These are phyloP conservation scores for Brettanomyces bruxellensis DNA, from an alignment of 805 yeast genomes.

Conservation along the genomic window DNA sequence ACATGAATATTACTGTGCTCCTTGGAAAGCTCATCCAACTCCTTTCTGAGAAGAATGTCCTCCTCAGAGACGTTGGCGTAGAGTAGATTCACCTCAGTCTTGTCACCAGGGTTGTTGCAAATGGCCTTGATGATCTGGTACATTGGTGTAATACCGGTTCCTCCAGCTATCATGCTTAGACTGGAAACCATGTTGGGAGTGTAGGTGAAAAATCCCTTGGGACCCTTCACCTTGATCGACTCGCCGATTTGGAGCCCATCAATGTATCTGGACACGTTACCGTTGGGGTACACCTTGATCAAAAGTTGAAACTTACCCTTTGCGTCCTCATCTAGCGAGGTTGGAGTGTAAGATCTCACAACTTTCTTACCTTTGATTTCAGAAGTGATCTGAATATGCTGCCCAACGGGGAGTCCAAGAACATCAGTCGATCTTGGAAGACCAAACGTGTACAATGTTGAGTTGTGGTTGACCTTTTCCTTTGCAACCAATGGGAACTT, in stretches of 20 bases:
- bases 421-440: conserved; percentile 66
- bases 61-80: conserved; percentile 76
- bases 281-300: conserved; percentile 78
- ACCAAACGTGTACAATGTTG: conserved; percentile 76
- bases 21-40: conserved; percentile 58
- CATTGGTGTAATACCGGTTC: conserved; percentile 96
- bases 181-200: conserved; percentile 65
- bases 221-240: conserved; percentile 71
- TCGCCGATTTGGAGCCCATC: conserved; percentile 74
- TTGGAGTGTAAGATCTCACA: conserved; percentile 84
- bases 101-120: conserved; percentile 66
- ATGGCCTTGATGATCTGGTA: conserved; percentile 83
- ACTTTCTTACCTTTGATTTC: conserved; percentile 70
- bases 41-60: conserved; percentile 74
- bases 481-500: conserved; percentile 76
- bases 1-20: conserved; percentile 55
- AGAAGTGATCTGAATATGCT: conserved; percentile 79
- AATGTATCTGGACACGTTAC: conserved; percentile 72
- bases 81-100: conserved; percentile 62
- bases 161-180: conserved; percentile 92
- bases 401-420: conserved; percentile 89
- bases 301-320: conserved; percentile 78
- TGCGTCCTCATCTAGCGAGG: conserved; percentile 63
- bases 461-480: conserved; percentile 67
- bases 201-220: conserved; percentile 83